Base-by-base conservation (phyloP, 345 rosid genomes). In the Chamaenerion angustifolium region DNA sequence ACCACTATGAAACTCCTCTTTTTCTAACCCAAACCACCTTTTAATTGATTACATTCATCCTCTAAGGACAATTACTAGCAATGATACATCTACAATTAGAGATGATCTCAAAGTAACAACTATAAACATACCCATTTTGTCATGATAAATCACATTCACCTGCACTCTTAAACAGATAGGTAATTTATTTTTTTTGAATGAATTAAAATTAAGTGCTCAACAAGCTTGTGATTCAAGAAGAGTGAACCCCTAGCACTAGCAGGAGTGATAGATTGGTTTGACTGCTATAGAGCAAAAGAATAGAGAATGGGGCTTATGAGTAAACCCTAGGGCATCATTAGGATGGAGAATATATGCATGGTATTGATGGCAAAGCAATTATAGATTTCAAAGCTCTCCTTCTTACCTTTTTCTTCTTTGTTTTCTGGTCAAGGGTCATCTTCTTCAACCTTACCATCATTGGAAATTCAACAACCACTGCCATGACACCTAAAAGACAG, bases 261-360 rank as follows among this genome's bases (percentile, higher is more conserved):
- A n/a, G n/a, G n/a, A n/a, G n/a, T n/a, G n/a, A n/a, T n/a, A n/a
- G n/a, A n/a, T n/a, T n/a, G n/a, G n/a, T n/a, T n/a, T n/a, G n/a
- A n/a, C n/a, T n/a, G n/a, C n/a, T n/a, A n/a, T n/a, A n/a, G n/a
- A n/a, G n/a, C n/a, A n/a, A n/a, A n/a, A n/a, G n/a, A n/a, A n/a
- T n/a, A n/a, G n/a, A n/a, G 25, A 62, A 45, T 49, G 65, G 19
- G 16, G 61, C 42, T 40, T 53, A 50, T 55, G 64, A 54, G 64
- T 59, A 59, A 40, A 56, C 4, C 21, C 31, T 49, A n/a, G 23
- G 59, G 59, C 68, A 74, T 74, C 62, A 74, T 74, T 68, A 60
- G 54, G 71, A 59, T 25, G 37, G 46, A 64, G 71, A 70, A 68
- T 35, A 35, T 50, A 41, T 54, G 40, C 23, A 49, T 57, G 44